Conservation (phyloP, 2,329 filamentous ascomycete species). For the Aspergillus sojae region DNA sequence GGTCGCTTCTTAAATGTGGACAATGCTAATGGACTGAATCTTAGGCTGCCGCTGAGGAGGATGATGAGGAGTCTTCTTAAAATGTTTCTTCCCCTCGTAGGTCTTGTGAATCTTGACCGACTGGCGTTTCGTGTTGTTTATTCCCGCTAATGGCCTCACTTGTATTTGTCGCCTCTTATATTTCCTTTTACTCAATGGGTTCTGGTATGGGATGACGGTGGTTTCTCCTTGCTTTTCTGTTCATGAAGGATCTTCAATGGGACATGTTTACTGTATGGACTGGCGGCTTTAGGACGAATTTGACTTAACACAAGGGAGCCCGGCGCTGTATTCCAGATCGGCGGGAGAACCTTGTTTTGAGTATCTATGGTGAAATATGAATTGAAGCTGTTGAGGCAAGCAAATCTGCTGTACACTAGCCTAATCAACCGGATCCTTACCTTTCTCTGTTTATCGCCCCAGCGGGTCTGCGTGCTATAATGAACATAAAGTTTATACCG, state of each 20-base stretch:
- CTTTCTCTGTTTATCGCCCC: not conserved
- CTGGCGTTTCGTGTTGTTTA: conserved; percentile 40
- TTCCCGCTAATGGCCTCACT: conserved; percentile 34
- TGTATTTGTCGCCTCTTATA: conserved; percentile 33
- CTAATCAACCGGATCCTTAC: conserved; percentile 26
- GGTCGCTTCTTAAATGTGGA: not conserved
- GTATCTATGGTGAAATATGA: conserved; percentile 22
- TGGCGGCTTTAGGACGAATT: conserved; percentile 29
- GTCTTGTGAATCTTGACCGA: conserved; percentile 31
- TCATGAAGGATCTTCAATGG: conserved; percentile 35
- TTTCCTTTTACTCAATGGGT: conserved; percentile 35
- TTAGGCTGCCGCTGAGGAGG: conserved; percentile 61
- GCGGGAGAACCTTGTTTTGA: conserved; percentile 23
- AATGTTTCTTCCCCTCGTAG: conserved; percentile 19
- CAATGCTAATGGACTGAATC: conserved; percentile 8
- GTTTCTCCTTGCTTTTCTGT: conserved; percentile 34
- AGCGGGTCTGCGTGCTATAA: not conserved
- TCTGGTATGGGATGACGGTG: conserved; percentile 37
- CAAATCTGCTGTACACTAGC: conserved; percentile 32
- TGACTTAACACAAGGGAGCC: conserved; percentile 32
- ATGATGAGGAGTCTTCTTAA: conserved; percentile 51
- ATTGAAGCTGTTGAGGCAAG: conserved; percentile 27
- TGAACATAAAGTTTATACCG: no score
- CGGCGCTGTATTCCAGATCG: conserved; percentile 23
- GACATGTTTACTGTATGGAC: conserved; percentile 33